Conservation (phyloP, 75 land plant species). For the Selaginella tamariscina region DNA sequence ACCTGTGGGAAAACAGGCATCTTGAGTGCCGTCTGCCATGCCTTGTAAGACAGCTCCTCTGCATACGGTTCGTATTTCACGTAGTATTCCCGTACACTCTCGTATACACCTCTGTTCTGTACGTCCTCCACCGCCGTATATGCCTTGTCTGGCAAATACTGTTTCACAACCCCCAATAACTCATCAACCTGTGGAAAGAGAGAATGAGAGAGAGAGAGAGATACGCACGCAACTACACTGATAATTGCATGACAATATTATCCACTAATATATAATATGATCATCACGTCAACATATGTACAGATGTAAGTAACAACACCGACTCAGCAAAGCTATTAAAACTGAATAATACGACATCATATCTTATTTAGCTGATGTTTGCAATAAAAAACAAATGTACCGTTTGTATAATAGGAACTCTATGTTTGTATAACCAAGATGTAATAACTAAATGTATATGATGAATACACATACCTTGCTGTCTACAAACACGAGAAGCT, state of each 20-base stretch:
- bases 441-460: background rate
- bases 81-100: constrained; percentile 38
- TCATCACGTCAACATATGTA: too few species aligned
- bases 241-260: too few species aligned
- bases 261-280: too few species aligned
- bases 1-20: constrained; percentile 63
- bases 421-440: too few species aligned
- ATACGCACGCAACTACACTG: too few species aligned
- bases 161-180: constrained; percentile 35
- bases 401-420: too few species aligned
- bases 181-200: constrained; percentile 47
- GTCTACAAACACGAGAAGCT: constrained; percentile 64
- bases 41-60: constrained; percentile 41
- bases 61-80: constrained; percentile 63
- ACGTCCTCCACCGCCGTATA: constrained; percentile 46
- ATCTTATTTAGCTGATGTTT: too few species aligned
- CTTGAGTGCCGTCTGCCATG: constrained; percentile 48
- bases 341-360: too few species aligned
- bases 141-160: constrained; percentile 44
- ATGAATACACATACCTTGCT: constrained; percentile 38
- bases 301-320: too few species aligned
- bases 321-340: too few species aligned
- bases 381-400: too few species aligned
- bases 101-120: constrained; percentile 45
- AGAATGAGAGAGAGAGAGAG: background rate